Percentiles rank a stretch among this genome's conserved stretches.
Evolutionary conservation across 768 basidiomycete genomes (phyloP).

Genomic region (Punctularia strigosozonata): DNA sequence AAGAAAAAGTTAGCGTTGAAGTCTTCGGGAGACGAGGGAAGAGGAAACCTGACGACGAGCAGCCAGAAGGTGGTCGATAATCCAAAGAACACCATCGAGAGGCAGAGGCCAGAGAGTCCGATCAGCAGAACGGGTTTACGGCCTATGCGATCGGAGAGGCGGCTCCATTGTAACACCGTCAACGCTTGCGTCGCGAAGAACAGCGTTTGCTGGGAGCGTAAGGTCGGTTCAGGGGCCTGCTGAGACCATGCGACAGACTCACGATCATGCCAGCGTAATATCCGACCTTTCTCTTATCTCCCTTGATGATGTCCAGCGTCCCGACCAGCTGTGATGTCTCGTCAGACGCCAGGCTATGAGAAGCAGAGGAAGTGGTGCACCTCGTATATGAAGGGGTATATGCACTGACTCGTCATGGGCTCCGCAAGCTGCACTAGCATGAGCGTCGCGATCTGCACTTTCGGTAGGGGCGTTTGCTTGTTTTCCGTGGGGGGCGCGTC

Average conservation of each 20-base stretch:
- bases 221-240: conserved; percentile 6
- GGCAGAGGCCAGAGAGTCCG: conserved; percentile 15
- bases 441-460: conserved; percentile 15
- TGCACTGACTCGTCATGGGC: conserved; percentile 14
- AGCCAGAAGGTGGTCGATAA: conserved; percentile 17
- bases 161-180: conserved; percentile 18
- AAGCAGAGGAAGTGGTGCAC: not conserved
- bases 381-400: conserved; percentile 15
- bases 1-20: not conserved
- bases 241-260: not conserved
- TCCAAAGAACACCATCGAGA: conserved; percentile 19
- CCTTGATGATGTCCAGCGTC: conserved; percentile 10
- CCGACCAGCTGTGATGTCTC: conserved; percentile 16
- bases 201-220: conserved; percentile 13
- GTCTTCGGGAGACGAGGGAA: not conserved
- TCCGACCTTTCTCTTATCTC: conserved; percentile 13
- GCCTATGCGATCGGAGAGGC: conserved; percentile 21
- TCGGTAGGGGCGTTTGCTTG: conserved; percentile 11
- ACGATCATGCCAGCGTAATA: conserved; percentile 16
- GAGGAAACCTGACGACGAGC: conserved; percentile 7
- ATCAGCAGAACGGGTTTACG: conserved; percentile 18
- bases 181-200: conserved; percentile 18
- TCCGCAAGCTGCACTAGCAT: conserved; percentile 15
- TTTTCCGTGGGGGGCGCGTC: too few species aligned
- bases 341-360: not conserved